Evolutionary conservation across 1,139 yeast species (phyloP), one percentile per base, ranked within the genome.

Genomic region (Pichia terricola): DNA sequence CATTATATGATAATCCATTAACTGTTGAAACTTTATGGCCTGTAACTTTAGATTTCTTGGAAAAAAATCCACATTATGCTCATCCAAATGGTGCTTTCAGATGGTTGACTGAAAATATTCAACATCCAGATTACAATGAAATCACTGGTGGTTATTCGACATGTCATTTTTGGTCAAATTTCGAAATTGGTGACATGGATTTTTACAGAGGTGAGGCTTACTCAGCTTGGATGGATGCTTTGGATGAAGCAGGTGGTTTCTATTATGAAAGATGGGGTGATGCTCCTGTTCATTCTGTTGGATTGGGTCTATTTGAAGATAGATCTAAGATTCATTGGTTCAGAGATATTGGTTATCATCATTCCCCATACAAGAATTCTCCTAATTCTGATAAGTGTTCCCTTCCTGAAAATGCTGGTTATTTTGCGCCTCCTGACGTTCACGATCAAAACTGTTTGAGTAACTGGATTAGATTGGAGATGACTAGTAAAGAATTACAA

Each of bases 241-340:
- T 88, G 46, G 96, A 88, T 44, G 48, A 62, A 22, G 69, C 79
- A 10, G 88, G 91, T 10, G 96, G 96, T 0, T 88, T 88, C 57
- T 86, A 79, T 71, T 73, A 73, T 43, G 96, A 88, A 60, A 67
- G 96, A 58, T 88, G 96, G 96, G 96, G 96, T 1, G 96, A 88
- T 68, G 96, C 96, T 0, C 95, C 96, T 0, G 79, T 88, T 2
- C 96, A 87, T 60, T 81, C 95, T 2, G 67, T 88, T 31, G 96
- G 91, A 0, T 73, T 84, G 7, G 94, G 86, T 0, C 70, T 88
- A 72, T 68, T 82, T 57, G 66, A 86, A 40, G 73, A 81, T 45
- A 61, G 79, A 5, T 68, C 76, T 4, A 85, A 87, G 45, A 68
- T 88, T 11, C 96, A 88, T 63, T 88, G 88, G 63, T 88, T 88